Base-by-base conservation (phyloP, 2,329 filamentous ascomycete genomes). In the Cladosporium sp. region DNA sequence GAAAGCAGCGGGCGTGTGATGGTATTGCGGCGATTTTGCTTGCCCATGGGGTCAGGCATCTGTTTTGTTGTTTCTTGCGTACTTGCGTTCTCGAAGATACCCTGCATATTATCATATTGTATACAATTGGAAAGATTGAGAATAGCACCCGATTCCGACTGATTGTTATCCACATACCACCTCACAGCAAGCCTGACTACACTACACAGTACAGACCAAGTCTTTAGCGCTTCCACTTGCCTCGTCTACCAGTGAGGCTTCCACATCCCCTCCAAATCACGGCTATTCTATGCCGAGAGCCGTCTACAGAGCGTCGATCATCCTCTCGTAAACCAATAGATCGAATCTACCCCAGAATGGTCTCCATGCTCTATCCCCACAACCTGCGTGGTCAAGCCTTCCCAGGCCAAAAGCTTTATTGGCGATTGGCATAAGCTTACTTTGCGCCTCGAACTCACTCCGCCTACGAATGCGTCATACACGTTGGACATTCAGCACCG, bases 81-180 rank as follows among this genome's bases (percentile, higher is more conserved):
- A 25, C 32, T 37, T 55, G 22, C 15, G 12, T 45, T 55, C 40
- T 55, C 32, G 40, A 47, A 44, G 40, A 55, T 55, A 55, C 52
- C 52, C 40, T 47, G 34, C 20, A 55, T 47, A 44, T 25, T 36
- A 40, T 28, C 12, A 15, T 32, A 34, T 48, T 48, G 45, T 34
- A 48, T 17, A 48, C 25, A 22, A 5, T 13, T 4, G 9, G 7
- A 10, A 32, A 32, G 12, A 28, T 32, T 32, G 28, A 32, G 28
- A 32, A 7, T 28, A 4, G 28, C n/a, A 9, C 8, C 28, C 3
- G 8, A 32, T 32, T 32, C 4, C 25, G 25, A 4, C 9, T 28
- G 25, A 28, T 28, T 9, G 25, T 28, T 28, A 9, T 28, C 25
- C n/a, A n/a, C n/a, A n/a, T n/a, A n/a, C n/a, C n/a, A n/a, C n/a